phyloP scores from a whole-genome alignment of 202 grass and related monocot species.

The Carex sylvatica region DNA sequence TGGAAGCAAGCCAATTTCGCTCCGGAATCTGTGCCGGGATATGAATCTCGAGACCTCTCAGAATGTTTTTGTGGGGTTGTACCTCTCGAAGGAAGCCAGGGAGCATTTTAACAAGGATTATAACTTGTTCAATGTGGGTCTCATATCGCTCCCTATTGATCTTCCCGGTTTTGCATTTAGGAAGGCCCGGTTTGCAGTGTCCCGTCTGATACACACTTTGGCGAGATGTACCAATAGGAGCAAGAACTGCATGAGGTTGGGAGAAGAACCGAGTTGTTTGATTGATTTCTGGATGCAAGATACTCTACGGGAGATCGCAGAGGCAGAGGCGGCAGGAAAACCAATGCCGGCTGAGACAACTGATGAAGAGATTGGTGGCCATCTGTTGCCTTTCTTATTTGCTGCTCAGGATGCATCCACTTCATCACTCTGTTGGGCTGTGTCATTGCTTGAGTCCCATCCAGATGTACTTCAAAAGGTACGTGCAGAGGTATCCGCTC shows the following conservation, averaged over 20 bases:
- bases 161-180: conserved; percentile 86
- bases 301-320: conserved; percentile 49
- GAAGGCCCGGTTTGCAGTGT: conserved; percentile 63
- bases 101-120: conserved; percentile 69
- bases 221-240: conserved; percentile 47
- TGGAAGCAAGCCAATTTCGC: conserved; percentile 29
- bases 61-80: conserved; percentile 77
- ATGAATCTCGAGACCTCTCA: conserved; percentile 99
- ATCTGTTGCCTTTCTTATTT: conserved; percentile 93
- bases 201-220: conserved; percentile 66
- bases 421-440: conserved; percentile 90
- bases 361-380: conserved; percentile 69
- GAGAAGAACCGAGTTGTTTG: conserved; percentile 68
- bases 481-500: conserved; percentile 57
- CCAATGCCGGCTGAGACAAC: conserved; percentile 31
- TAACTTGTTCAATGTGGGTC: conserved; percentile 84
- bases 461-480: conserved; percentile 81
- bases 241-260: conserved; percentile 57
- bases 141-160: conserved; percentile 88
- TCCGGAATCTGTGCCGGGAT: conserved; percentile 78
- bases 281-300: conserved; percentile 96
- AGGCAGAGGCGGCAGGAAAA: conserved; percentile 29
- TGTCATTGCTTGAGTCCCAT: conserved; percentile 67
- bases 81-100: conserved; percentile 49
- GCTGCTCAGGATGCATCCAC: conserved; percentile 97